These are phyloP conservation scores for Apophysomyces ossiformis DNA, from an alignment of 371 early-diverging fungal species.

Conservation along the genomic window DNA sequence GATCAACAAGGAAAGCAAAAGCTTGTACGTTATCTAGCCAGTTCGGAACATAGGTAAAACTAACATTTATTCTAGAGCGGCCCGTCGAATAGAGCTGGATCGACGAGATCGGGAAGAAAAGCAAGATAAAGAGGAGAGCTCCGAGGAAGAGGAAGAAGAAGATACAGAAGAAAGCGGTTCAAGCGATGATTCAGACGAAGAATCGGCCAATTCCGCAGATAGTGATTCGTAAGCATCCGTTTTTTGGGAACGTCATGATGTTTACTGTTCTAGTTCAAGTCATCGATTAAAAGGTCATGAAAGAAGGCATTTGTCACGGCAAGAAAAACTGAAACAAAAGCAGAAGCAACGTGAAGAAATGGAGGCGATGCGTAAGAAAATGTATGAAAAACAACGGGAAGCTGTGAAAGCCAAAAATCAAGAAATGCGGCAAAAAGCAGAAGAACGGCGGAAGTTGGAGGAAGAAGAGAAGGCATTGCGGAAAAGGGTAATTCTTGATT, in stretches of 20 bases:
- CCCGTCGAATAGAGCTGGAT: conserved; percentile 35
- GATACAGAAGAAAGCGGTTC: conserved; percentile 25
- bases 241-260: too few relatives aligned
- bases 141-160: conserved; percentile 29
- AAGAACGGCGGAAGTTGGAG: conserved; percentile 53
- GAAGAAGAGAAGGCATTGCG: conserved; percentile 54
- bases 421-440: conserved; percentile 51
- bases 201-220: conserved; percentile 30
- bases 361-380: conserved; percentile 45
- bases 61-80: conserved; percentile 19
- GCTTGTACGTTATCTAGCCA: conserved; percentile 32
- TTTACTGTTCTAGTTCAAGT: conserved; percentile 13
- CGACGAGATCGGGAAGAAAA: conserved; percentile 32
- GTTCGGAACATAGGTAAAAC: background rate
- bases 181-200: conserved; percentile 35
- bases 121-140: conserved; percentile 26
- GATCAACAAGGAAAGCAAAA: conserved; percentile 66
- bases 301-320: conserved; percentile 49
- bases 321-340: conserved; percentile 55
- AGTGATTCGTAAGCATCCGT: conserved; percentile 37
- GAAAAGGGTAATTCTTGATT: conserved; percentile 34
- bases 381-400: conserved; percentile 48
- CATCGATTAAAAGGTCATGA: conserved; percentile 23
- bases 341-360: conserved; percentile 54
- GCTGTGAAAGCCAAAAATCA: conserved; percentile 49